These are phyloP conservation scores for Friedmanniomyces simplex DNA, from an alignment of 495 filamentous ascomycete genomes.

Conservation along the genomic window DNA sequence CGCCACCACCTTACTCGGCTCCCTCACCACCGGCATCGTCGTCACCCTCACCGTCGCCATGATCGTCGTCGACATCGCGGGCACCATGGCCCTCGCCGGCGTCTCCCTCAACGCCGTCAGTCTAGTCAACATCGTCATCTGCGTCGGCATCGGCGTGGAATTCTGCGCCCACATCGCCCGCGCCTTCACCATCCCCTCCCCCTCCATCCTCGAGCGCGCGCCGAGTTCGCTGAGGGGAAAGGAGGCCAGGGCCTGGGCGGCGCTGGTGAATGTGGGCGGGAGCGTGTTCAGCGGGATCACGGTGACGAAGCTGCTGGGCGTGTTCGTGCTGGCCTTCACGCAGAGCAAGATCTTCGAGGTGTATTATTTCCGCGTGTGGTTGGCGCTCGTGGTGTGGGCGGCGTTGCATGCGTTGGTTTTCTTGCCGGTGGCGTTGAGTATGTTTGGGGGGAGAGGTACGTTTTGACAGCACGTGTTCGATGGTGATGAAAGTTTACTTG, in stretches of 20 bases:
- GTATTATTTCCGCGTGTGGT: slow-evolving; percentile 96
- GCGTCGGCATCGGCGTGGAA: slow-evolving; percentile 89
- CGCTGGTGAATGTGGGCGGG: slow-evolving; percentile 83
- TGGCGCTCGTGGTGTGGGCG: slow-evolving; percentile 82
- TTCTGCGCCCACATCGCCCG: slow-evolving; percentile 96
- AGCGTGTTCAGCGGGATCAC: slow-evolving; percentile 95
- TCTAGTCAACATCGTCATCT: slow-evolving; percentile 95
- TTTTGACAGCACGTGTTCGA: slow-evolving; percentile 29
- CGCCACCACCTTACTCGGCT: slow-evolving; percentile 70
- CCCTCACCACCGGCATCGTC: slow-evolving; percentile 66
- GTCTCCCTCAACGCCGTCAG: slow-evolving; percentile 95
- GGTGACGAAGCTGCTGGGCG: slow-evolving; percentile 85
- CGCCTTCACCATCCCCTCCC: slow-evolving; percentile 86
- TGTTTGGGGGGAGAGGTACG: slow-evolving; percentile 72
- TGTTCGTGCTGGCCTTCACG: slow-evolving; percentile 87
- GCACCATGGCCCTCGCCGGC: slow-evolving; percentile 77
- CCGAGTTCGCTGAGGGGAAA: slow-evolving; percentile 45
- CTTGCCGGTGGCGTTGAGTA: slow-evolving; percentile 78
- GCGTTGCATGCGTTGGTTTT: slow-evolving; percentile 82
- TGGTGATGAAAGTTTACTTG: not conserved
- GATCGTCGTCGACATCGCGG: slow-evolving; percentile 90
- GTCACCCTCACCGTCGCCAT: slow-evolving; percentile 79
- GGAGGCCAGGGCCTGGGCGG: slow-evolving; percentile 82
- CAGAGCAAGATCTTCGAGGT: slow-evolving; percentile 98
- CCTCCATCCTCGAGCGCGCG: slow-evolving; percentile 63